Conservation (phyloP, 202 grass and related monocot species). For the Zizania palustris region DNA sequence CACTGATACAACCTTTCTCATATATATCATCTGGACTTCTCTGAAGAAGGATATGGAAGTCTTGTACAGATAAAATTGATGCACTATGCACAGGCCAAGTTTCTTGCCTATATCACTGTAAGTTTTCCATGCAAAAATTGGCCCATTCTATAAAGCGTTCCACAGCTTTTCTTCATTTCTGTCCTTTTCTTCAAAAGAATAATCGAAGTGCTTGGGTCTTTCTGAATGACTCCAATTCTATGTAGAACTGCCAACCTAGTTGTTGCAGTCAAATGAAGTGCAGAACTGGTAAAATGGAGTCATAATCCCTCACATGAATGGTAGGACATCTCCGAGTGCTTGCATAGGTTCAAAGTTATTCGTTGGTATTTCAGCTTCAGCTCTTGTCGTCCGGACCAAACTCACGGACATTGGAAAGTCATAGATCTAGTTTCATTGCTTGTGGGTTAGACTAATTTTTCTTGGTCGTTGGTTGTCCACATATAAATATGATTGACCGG, state of each 20-base stretch:
- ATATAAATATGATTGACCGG: neutral
- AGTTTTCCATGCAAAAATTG: neutral
- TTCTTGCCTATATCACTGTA: neutral
- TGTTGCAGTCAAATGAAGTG: slow-evolving; percentile 5
- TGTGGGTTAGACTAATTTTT: neutral
- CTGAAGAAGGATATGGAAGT: neutral
- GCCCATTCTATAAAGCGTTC: neutral
- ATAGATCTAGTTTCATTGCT: neutral
- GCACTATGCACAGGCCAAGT: neutral
- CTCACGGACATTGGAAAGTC: slow-evolving; percentile 5
- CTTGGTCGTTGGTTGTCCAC: neutral
- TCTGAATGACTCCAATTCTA: neutral
- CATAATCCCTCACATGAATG: neutral
- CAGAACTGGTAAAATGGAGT: neutral
- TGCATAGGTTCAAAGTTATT: neutral
- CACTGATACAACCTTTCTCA: neutral
- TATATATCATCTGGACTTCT: slow-evolving; percentile 8
- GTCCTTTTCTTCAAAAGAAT: neutral
- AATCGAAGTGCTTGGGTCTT: neutral
- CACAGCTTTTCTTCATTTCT: neutral
- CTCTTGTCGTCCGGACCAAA: neutral
- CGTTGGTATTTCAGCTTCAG: neutral
- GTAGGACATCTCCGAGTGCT: neutral
- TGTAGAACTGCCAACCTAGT: slow-evolving; percentile 28
- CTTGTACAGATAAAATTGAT: slow-evolving; percentile 23